These are phyloP conservation scores for Globisporangium rhizosaccharum DNA, from an alignment of 352 stramenopile species.

Conservation along the genomic window DNA sequence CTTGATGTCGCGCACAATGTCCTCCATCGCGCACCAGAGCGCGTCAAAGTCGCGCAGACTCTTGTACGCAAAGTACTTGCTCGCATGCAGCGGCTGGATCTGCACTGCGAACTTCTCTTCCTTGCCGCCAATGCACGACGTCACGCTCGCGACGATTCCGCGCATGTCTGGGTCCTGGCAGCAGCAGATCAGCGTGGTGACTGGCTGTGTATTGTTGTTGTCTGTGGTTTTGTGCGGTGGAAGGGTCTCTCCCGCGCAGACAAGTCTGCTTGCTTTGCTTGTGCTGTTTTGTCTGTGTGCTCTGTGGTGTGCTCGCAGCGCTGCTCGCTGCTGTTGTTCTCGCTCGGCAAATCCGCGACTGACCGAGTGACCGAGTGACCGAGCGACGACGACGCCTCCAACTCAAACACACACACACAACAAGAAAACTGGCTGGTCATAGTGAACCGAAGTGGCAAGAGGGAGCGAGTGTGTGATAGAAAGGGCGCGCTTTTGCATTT, in stretches of 20 bases:
- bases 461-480: neutral
- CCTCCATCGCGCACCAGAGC: slow-evolving; percentile 57
- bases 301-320: neutral
- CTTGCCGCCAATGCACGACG: slow-evolving; percentile 77
- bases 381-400: neutral
- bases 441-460: neutral
- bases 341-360: slow-evolving; percentile 30
- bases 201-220: neutral
- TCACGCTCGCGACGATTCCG: slow-evolving; percentile 59
- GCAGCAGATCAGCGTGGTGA: slow-evolving; percentile 5
- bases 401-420: neutral
- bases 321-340: neutral
- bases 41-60: slow-evolving; percentile 67
- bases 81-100: slow-evolving; percentile 32
- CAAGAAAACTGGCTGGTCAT: neutral
- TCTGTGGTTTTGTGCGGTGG: neutral
- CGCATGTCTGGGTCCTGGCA: slow-evolving; percentile 37
- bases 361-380: slow-evolving; percentile 15
- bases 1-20: slow-evolving; percentile 50
- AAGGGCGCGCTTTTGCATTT: neutral
- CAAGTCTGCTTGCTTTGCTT: neutral
- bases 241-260: neutral
- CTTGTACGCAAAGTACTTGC: slow-evolving; percentile 80
- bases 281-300: neutral
- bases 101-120: slow-evolving; percentile 75